These are phyloP conservation scores for Alternaria triticina DNA, from an alignment of 2,329 filamentous ascomycete genomes.

Conservation along the genomic window DNA sequence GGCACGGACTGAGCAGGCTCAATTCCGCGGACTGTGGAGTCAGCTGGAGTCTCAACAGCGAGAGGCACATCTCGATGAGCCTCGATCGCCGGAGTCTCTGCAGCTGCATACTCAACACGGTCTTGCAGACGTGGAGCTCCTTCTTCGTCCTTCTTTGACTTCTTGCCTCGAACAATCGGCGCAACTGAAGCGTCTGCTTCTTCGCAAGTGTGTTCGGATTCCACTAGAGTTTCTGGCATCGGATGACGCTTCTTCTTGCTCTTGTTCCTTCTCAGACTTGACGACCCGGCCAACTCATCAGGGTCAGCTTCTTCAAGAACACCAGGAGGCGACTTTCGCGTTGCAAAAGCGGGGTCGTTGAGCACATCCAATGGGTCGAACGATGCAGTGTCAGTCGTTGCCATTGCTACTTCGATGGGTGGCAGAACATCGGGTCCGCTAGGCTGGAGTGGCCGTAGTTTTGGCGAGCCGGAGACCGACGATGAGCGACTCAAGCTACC, in stretches of 20 bases:
- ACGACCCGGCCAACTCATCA: conserved; percentile 43
- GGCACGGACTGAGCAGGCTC: conserved; percentile 17
- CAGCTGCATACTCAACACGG: conserved; percentile 35
- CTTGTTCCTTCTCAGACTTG: conserved; percentile 55
- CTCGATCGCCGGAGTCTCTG: conserved; percentile 43
- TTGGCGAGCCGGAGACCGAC: conserved; percentile 37
- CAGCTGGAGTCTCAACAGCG: conserved; percentile 40
- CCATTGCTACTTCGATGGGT: conserved; percentile 43
- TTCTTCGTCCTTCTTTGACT: conserved; percentile 40
- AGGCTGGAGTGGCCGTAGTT: conserved; percentile 22
- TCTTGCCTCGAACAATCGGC: conserved; percentile 35
- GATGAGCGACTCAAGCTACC: conserved; percentile 37
- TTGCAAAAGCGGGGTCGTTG: conserved; percentile 46
- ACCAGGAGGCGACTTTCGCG: conserved; percentile 39
- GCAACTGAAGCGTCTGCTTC: conserved; percentile 8
- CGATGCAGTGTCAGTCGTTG: conserved; percentile 41
- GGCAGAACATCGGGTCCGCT: conserved; percentile 35
- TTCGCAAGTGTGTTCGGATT: not conserved
- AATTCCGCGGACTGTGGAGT: conserved; percentile 26
- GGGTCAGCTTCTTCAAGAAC: conserved; percentile 46
- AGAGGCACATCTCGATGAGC: conserved; percentile 38
- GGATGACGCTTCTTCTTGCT: conserved; percentile 49
- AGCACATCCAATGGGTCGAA: conserved; percentile 47
- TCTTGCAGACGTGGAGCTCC: conserved; percentile 33
- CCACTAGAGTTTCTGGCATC: conserved; percentile 12